These are phyloP conservation scores for Hanseniaspora clermontiae DNA, from an alignment of 805 yeast species.

Conservation along the genomic window DNA sequence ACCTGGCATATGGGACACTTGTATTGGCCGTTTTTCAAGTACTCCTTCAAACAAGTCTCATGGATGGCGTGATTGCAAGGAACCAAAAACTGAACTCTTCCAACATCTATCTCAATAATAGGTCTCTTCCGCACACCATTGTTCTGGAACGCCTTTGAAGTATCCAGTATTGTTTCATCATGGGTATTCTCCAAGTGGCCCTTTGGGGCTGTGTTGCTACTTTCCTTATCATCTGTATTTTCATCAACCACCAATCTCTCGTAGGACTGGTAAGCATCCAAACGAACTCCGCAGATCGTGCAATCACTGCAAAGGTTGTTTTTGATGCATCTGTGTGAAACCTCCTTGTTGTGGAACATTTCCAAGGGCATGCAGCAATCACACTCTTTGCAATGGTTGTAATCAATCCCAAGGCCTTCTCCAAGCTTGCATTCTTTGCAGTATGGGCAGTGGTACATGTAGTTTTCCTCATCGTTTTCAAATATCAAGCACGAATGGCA, in stretches of 20 bases:
- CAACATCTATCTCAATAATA: conserved; percentile 26
- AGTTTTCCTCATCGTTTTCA: conserved; percentile 67
- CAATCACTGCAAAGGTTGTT: conserved; percentile 10
- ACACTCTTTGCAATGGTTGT: conserved; percentile 82
- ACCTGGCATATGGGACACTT: conserved; percentile 85
- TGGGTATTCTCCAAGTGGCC: too few relatives aligned
- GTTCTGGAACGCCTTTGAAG: conserved; percentile 45
- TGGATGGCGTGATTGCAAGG: conserved; percentile 90
- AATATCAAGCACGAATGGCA: conserved; percentile 69
- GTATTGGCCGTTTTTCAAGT: conserved; percentile 60
- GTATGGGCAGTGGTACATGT: conserved; percentile 81
- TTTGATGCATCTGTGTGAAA: conserved; percentile 5
- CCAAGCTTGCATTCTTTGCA: conserved; percentile 92
- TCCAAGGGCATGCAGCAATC: conserved; percentile 79
- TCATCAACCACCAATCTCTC: background rate
- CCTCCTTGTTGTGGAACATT: conserved; percentile 40
- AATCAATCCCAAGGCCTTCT: conserved; percentile 74
- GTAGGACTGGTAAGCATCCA: background rate
- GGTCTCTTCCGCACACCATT: conserved; percentile 80
- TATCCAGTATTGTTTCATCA: background rate
- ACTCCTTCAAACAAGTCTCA: conserved; percentile 67
- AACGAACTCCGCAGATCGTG: conserved; percentile 1
- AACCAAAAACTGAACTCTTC: conserved; percentile 7
- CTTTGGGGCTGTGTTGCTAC: background rate
- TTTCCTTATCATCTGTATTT: background rate